phyloP scores from a whole-genome alignment of 208 protist genomes.

The Leishmania aethiopica region DNA sequence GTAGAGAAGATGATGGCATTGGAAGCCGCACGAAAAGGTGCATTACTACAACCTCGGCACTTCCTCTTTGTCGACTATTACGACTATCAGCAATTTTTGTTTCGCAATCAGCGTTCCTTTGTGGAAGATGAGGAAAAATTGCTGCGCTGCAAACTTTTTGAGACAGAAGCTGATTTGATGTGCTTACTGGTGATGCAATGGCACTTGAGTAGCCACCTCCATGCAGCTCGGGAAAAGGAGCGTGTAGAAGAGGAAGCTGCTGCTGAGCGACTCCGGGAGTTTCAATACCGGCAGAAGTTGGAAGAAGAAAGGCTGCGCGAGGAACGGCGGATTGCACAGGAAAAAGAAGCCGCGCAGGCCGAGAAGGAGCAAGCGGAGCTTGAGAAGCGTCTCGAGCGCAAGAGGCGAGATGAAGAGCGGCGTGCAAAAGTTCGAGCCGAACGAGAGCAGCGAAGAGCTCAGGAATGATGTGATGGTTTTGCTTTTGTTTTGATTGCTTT shows the following conservation, averaged over 20 bases:
- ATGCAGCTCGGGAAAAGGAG: constrained; percentile 9
- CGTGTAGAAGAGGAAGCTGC: constrained; percentile 5
- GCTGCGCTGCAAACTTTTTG: constrained; percentile 34
- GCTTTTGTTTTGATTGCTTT: not conserved
- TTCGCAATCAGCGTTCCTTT: constrained; percentile 37
- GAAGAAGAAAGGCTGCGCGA: constrained; percentile 37
- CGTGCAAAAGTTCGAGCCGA: constrained; percentile 32
- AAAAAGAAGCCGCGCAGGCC: constrained; percentile 27
- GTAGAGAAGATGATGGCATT: constrained; percentile 50
- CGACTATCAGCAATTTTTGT: constrained; percentile 53
- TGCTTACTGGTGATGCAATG: constrained; percentile 22
- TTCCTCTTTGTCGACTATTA: constrained; percentile 70
- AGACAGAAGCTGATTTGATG: constrained; percentile 30
- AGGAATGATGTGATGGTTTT: not conserved
- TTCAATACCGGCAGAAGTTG: constrained; percentile 36
- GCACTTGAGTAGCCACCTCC: constrained; percentile 7
- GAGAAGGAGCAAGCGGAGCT: constrained; percentile 53
- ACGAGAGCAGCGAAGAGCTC: constrained; percentile 28
- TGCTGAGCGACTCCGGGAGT: constrained; percentile 6
- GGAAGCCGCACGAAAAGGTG: constrained; percentile 17
- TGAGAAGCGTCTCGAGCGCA: constrained; percentile 59
- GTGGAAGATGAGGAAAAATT: constrained; percentile 42
- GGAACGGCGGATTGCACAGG: constrained; percentile 30
- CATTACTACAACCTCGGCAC: constrained; percentile 37
- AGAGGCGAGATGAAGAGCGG: constrained; percentile 58